These are phyloP conservation scores for Colletotrichum tamarilloi DNA, from an alignment of 2,329 filamentous ascomycete genomes.

Conservation along the genomic window DNA sequence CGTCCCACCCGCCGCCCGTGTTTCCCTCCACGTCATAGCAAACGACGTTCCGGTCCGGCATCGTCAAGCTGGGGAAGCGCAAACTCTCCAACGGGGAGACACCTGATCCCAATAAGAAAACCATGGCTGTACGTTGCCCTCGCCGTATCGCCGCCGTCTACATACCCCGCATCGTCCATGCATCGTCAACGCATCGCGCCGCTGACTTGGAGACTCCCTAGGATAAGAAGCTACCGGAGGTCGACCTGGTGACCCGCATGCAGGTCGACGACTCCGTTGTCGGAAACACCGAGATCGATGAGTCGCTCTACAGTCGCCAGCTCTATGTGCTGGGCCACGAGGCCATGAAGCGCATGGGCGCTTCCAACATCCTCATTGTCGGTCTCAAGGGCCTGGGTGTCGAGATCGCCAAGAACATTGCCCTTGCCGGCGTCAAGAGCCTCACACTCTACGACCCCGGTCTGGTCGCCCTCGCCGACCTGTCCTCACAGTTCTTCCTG, in stretches of 20 bases:
- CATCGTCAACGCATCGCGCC: not conserved
- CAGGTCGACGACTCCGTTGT: slow-evolving; percentile 72
- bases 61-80: slow-evolving; percentile 73
- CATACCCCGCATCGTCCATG: slow-evolving; percentile 12
- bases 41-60: slow-evolving; percentile 8
- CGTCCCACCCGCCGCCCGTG: slow-evolving; percentile 13
- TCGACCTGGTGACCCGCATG: slow-evolving; percentile 73
- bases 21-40: slow-evolving; percentile 37
- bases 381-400: slow-evolving; percentile 95
- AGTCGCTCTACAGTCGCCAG: slow-evolving; percentile 79
- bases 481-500: slow-evolving; percentile 98
- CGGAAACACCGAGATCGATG: slow-evolving; percentile 72
- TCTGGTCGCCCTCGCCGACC: slow-evolving; percentile 84
- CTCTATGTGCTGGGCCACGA: slow-evolving; percentile 78
- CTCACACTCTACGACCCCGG: slow-evolving; percentile 92
- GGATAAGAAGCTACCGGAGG: slow-evolving; percentile 65
- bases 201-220: slow-evolving; percentile 43
- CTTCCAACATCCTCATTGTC: slow-evolving; percentile 92
- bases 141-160: not conserved
- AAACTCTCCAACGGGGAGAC: slow-evolving; percentile 72
- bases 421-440: slow-evolving; percentile 97
- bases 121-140: slow-evolving; percentile 66
- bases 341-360: slow-evolving; percentile 99
- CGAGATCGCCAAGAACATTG: slow-evolving; percentile 98
- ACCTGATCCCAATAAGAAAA: slow-evolving; percentile 67